A percentile compares a stretch with the other conserved stretches of the same genome.
Conservation (phyloP, 2,329 filamentous ascomycete species). For the Phialocephala sp. region DNA sequence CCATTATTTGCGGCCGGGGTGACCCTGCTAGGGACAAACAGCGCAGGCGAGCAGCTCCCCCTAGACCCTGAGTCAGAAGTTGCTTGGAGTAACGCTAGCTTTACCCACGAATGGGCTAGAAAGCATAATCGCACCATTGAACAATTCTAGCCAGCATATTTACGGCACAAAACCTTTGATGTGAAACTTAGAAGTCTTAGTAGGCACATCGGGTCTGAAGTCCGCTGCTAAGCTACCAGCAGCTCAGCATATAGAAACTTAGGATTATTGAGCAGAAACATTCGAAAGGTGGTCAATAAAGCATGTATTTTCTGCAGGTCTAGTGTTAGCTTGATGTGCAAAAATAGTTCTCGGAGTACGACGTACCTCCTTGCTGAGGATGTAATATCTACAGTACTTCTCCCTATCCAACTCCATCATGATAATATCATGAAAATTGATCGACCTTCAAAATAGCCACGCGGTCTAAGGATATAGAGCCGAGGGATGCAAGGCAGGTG, state of each 20-base stretch:
- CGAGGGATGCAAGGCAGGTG: conserved; percentile 39
- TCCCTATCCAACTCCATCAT: not conserved
- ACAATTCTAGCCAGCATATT: not conserved
- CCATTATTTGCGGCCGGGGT: conserved; percentile 5
- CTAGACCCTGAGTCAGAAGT: not conserved
- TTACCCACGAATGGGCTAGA: not conserved
- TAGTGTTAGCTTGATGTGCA: no score
- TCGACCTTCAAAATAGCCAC: conserved; percentile 43
- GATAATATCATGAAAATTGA: not conserved
- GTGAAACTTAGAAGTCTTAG: not conserved
- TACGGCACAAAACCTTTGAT: no score
- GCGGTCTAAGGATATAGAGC: conserved; percentile 51
- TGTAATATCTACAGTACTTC: not conserved
- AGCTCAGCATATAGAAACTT: not conserved
- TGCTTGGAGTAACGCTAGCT: not conserved
- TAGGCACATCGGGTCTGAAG: not conserved
- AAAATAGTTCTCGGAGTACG: no score
- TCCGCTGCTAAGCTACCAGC: not conserved
- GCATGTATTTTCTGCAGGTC: no score
- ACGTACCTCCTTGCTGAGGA: no score
- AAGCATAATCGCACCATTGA: not conserved
- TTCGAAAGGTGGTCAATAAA: not conserved
- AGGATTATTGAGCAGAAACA: not conserved
- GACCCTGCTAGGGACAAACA: not conserved
- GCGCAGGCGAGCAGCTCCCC: not conserved